phyloP scores from a whole-genome alignment of 1,139 yeast genomes.

The Geotrichum australiense region DNA sequence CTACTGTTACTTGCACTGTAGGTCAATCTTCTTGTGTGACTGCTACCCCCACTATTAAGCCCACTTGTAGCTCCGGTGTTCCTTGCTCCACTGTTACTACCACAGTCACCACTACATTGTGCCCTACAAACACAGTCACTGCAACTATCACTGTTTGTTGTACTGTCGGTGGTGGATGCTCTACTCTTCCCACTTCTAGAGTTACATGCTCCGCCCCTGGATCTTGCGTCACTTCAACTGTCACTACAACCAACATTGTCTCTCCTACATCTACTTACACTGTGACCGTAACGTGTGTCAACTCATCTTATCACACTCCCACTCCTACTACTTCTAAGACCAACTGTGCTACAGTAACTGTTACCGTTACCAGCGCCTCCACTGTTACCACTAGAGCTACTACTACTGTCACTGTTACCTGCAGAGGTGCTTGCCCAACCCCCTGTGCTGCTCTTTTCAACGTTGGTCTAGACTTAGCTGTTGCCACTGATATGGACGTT shows the following conservation, averaged over 20 bases:
- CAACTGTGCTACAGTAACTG: slow-evolving; percentile 2
- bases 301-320: neutral
- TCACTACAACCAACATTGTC: neutral
- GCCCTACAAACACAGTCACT: neutral
- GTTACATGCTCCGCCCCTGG: neutral
- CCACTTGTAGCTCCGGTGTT: neutral
- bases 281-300: slow-evolving; percentile 2
- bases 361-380: slow-evolving; percentile 2
- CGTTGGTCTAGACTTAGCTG: no score
- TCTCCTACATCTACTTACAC: neutral
- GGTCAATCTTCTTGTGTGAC: neutral
- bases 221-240: neutral
- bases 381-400: neutral
- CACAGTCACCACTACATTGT: neutral
- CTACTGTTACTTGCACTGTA: neutral
- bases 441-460: neutral
- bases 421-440: slow-evolving; percentile 4
- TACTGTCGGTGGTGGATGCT: slow-evolving; percentile 1
- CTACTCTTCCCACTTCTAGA: neutral
- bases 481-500: no score
- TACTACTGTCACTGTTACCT: slow-evolving; percentile 4
- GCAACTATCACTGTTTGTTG: neutral
- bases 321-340: slow-evolving; percentile 2
- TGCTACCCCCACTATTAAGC: slow-evolving; percentile 1
- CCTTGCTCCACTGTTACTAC: slow-evolving; percentile 1